A percentile compares a stretch with the other conserved stretches of the same genome.
Evolutionary conservation across 805 yeast species (phyloP).

Genomic region (Naumovozyma baii): DNA sequence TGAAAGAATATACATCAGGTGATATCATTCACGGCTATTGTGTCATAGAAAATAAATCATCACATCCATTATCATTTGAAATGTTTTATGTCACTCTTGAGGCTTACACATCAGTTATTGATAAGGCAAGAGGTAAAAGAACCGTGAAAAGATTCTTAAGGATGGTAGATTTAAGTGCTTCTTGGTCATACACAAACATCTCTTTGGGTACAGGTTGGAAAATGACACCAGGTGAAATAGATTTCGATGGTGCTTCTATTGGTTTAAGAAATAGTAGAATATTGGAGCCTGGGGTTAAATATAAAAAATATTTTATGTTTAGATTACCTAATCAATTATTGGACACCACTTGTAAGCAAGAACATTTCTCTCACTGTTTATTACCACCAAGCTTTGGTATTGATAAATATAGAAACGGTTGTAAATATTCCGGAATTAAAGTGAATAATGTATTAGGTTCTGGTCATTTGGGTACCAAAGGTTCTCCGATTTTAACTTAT

Average conservation of each 20-base stretch:
- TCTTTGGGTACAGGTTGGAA: slow-evolving; percentile 41
- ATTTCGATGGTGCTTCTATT: slow-evolving; percentile 19
- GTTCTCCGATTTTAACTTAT: slow-evolving; percentile 43
- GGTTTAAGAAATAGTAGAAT: slow-evolving; percentile 39
- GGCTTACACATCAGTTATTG: slow-evolving; percentile 33
- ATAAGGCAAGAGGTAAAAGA: slow-evolving; percentile 10
- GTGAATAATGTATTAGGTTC: slow-evolving; percentile 40
- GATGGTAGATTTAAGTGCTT: slow-evolving; percentile 44
- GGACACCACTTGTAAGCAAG: slow-evolving; percentile 43
- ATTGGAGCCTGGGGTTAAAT: slow-evolving; percentile 37
- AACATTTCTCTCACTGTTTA: slow-evolving; percentile 23
- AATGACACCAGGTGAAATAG: slow-evolving; percentile 14
- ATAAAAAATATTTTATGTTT: slow-evolving; percentile 50
- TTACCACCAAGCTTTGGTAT: slow-evolving; percentile 37
- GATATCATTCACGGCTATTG: slow-evolving; percentile 46
- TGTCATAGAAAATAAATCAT: slow-evolving; percentile 34
- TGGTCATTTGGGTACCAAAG: slow-evolving; percentile 41
- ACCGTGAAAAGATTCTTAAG: slow-evolving; percentile 33
- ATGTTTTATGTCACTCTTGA: slow-evolving; percentile 50
- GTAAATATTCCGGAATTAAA: slow-evolving; percentile 18
- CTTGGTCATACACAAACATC: slow-evolving; percentile 37
- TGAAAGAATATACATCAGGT: slow-evolving; percentile 45
- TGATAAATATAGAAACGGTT: slow-evolving; percentile 20
- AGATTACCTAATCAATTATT: slow-evolving; percentile 43
- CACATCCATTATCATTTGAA: slow-evolving; percentile 41